Evolutionary conservation across 2,329 filamentous ascomycete species (phyloP).

Genomic region (Neospermospora avenae): DNA sequence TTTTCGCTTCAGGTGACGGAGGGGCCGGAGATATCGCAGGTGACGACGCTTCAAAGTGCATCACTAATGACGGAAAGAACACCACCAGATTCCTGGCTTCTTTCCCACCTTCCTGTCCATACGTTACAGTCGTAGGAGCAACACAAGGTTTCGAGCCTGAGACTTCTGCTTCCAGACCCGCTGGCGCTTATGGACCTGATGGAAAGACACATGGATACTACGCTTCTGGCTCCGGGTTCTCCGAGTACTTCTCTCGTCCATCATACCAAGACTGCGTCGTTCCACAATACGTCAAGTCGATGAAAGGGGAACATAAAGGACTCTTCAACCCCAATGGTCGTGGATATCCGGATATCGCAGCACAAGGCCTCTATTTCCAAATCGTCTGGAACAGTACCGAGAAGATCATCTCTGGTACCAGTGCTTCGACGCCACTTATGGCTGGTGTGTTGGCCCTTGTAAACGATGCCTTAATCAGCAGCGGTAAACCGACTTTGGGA

Average conservation of each 20-base stretch:
- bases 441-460: constrained; percentile 57
- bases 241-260: constrained; percentile 45
- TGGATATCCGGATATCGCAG: constrained; percentile 49
- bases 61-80: constrained; percentile 54
- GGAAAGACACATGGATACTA: constrained; percentile 29
- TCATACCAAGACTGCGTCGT: constrained; percentile 46
- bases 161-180: constrained; percentile 30
- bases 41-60: constrained; percentile 39
- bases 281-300: constrained; percentile 38
- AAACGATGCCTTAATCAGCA: constrained; percentile 56
- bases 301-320: constrained; percentile 44
- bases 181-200: constrained; percentile 32
- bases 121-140: constrained; percentile 23
- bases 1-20: constrained; percentile 51
- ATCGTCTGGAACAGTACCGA: constrained; percentile 36
- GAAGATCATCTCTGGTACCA: constrained; percentile 45
- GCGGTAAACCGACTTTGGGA: constrained; percentile 42
- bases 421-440: constrained; percentile 52
- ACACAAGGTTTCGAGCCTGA: constrained; percentile 21
- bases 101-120: constrained; percentile 50
- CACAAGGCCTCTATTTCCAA: constrained; percentile 56
- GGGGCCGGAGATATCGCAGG: constrained; percentile 42
- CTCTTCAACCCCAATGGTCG: constrained; percentile 45
- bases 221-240: constrained; percentile 51
- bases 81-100: constrained; percentile 49